Conservation (phyloP, 768 basidiomycete species). For the Cystobasidium tubakii region DNA sequence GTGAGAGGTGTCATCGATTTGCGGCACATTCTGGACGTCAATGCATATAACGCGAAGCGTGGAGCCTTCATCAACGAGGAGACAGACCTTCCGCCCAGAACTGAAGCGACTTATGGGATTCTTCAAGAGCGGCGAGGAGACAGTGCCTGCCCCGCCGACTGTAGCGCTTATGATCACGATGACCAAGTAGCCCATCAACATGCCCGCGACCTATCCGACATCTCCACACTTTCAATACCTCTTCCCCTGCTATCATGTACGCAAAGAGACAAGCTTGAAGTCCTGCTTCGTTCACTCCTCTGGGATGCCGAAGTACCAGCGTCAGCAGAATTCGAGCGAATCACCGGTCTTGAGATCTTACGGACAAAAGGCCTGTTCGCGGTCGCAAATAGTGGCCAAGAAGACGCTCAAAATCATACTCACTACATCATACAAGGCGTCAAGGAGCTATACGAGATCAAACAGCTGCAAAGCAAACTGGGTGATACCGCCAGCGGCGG, state of each 20-base stretch:
- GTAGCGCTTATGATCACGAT: constrained; percentile 40
- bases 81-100: neutral
- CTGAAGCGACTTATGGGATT: constrained; percentile 8
- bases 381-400: neutral
- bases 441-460: constrained; percentile 70
- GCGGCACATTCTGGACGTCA: constrained; percentile 67
- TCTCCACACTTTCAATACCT: constrained; percentile 65
- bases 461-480: constrained; percentile 18
- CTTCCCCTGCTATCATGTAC: constrained; percentile 59
- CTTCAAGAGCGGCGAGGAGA: neutral
- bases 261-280: constrained; percentile 60
- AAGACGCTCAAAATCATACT: constrained; percentile 49
- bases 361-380: constrained; percentile 80
- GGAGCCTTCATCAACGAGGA: constrained; percentile 35
- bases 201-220: constrained; percentile 50
- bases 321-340: constrained; percentile 4
- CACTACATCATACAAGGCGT: constrained; percentile 83
- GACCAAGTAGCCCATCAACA: constrained; percentile 47
- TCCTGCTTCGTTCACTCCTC: constrained; percentile 71
- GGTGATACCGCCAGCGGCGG: neutral
- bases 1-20: constrained; percentile 68
- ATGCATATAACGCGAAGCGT: constrained; percentile 64
- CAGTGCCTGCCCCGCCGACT: constrained; percentile 14
- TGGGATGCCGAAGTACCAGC: constrained; percentile 66
- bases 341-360: constrained; percentile 57